phyloP scores from a whole-genome alignment of 768 basidiomycete species.

The Boletus patriciae region DNA sequence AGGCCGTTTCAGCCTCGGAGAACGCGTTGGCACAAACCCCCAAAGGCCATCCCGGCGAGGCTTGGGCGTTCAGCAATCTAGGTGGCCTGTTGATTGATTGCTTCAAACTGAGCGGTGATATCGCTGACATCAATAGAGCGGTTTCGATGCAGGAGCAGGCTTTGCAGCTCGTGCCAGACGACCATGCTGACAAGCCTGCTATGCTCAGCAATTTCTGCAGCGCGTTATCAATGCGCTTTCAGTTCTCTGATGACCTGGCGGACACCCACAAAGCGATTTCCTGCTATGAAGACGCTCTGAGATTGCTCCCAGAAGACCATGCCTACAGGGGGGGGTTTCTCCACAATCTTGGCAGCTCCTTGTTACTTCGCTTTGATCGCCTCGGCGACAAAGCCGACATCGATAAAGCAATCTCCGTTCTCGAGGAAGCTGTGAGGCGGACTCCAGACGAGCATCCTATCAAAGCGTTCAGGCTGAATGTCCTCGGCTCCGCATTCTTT shows the following conservation, averaged over 20 bases:
- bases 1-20: background rate
- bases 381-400: slow-evolving; percentile 1
- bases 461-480: background rate
- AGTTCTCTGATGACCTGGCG: background rate
- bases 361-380: slow-evolving; percentile 1
- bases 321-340: background rate
- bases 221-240: slow-evolving; percentile 2
- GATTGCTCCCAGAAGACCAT: background rate
- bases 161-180: background rate
- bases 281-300: background rate
- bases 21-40: background rate
- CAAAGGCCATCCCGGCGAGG: background rate
- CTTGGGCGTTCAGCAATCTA: background rate
- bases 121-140: background rate
- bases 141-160: slow-evolving; percentile 4
- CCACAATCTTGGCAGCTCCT: background rate
- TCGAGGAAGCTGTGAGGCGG: slow-evolving; percentile 2
- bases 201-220: background rate
- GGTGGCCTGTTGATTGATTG: background rate
- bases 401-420: slow-evolving; percentile 4
- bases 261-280: slow-evolving; percentile 6
- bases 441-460: slow-evolving; percentile 5
- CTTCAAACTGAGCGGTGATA: slow-evolving; percentile 1
- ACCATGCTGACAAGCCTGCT: background rate
- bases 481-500: background rate